These are phyloP conservation scores for Boechera stricta DNA, from an alignment of 345 rosid species.

Conservation along the genomic window DNA sequence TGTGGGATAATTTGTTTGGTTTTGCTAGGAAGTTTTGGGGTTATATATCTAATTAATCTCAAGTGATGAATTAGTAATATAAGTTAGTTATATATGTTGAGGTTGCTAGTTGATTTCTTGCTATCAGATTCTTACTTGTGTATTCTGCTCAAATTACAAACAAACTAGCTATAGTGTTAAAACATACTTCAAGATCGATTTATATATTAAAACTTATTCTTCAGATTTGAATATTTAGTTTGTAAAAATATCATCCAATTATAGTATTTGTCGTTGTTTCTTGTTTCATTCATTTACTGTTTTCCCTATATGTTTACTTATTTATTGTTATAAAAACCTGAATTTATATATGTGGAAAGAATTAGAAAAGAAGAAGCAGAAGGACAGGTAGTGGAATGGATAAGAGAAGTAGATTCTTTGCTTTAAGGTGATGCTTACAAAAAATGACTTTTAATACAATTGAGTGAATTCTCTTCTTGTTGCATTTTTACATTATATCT, in stretches of 20 bases:
- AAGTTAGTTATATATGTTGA: neutral
- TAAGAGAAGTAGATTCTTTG: slow-evolving; percentile 20
- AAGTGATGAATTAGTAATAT: neutral
- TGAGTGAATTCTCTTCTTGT: slow-evolving; percentile 24
- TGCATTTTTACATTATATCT: neutral
- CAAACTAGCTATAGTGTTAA: neutral
- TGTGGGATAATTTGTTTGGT: neutral
- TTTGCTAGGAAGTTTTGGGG: neutral
- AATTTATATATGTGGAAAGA: slow-evolving; percentile 17
- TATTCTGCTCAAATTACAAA: neutral
- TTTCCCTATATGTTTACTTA: neutral
- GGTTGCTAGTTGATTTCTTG: neutral
- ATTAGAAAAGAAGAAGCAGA: neutral
- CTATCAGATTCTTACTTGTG: neutral
- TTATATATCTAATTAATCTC: neutral
- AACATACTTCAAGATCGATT: slow-evolving; percentile 6
- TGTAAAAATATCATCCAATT: neutral
- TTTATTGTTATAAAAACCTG: neutral
- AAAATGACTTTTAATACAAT: slow-evolving; percentile 27
- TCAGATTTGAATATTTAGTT: neutral
- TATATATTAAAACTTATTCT: neutral
- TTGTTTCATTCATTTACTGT: neutral
- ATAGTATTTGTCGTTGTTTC: slow-evolving; percentile 8
- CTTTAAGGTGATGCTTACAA: slow-evolving; percentile 39
- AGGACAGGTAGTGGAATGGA: slow-evolving; percentile 4